Evolutionary conservation across 1,284 basidiomycete genomes (phyloP), one percentile per base, ranked within the genome.

Genomic region (Abortiporus biennis): DNA sequence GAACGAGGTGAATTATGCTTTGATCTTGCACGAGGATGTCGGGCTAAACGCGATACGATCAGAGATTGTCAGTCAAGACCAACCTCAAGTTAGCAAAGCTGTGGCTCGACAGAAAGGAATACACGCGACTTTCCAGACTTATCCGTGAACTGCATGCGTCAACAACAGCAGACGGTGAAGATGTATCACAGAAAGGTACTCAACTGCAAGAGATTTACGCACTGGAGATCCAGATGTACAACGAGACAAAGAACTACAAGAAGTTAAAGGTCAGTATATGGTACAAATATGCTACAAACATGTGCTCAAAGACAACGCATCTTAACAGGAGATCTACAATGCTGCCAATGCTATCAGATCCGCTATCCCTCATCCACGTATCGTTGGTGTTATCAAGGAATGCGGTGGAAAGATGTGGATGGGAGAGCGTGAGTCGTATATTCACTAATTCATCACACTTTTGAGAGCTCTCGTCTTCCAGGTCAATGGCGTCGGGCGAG

Each of bases 321-420:
- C n/a, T n/a, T n/a, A n/a, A n/a, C 56, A 93, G 91, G 92, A 97
- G 64, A 96, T 98, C 41, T 99, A 99, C 68, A 92, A 96, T 51
- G 92, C 94, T 4, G 88, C 92, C 2, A 87, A 90, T 52, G 79
- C 83, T 42, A 92, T 99, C 44, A 87, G 90, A 42, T 95, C 92
- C 24, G 96, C 96, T 6, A 98, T 99, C 47, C 94, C 95, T 8
- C 96, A 99, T 66, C 96, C 96, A 6, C 81, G 93, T 20, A 98
- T 99, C 57, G 93, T 98, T 87, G 96, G 95, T 40, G 90, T 98
- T 42, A 99, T 99, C 65, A 92, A 94, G 57, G 96, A 99, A 64
- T 98, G 95, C 53, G 96, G 96, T 11, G 96, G 96, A 6, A 99
- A 99, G 68, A 99, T 99, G 96, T 97, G 96, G 92, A 99, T 99